Conservation (phyloP, 139 green algal species). For the Edaphochlamys debaryana region DNA sequence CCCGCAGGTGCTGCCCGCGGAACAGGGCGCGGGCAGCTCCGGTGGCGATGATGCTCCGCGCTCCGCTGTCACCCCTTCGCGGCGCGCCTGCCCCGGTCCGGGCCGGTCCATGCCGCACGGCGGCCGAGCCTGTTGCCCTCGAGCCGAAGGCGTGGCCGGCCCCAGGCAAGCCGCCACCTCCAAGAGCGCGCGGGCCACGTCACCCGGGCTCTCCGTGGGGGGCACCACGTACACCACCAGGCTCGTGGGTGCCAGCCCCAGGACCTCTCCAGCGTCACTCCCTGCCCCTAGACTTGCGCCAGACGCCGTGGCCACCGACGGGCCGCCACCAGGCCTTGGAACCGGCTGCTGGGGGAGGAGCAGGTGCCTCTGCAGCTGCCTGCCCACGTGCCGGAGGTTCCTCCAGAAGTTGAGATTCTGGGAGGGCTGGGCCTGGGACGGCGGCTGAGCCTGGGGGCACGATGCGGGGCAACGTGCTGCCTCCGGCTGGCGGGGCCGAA, state of each 20-base stretch:
- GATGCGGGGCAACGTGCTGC: too few relatives aligned
- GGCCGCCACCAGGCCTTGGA: too few relatives aligned
- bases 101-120: too few relatives aligned
- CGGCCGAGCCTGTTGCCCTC: too few relatives aligned
- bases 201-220: neutral
- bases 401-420: constrained; percentile 13
- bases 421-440: too few relatives aligned
- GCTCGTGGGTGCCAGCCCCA: neutral
- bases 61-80: too few relatives aligned
- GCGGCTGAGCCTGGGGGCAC: too few relatives aligned
- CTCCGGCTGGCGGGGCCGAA: too few relatives aligned
- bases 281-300: too few relatives aligned
- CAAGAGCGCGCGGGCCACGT: constrained; percentile 14
- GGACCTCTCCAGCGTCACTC: neutral
- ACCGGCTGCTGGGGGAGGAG: neutral
- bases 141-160: too few relatives aligned
- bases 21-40: neutral
- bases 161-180: constrained; percentile 27
- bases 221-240: constrained; percentile 39
- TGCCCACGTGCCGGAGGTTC: constrained; percentile 26
- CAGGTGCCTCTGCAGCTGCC: constrained; percentile 35
- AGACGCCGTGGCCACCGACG: too few relatives aligned
- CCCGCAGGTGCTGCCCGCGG: neutral
- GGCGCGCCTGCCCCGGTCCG: too few relatives aligned
- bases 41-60: constrained; percentile 8